phyloP scores from a whole-genome alignment of 2,329 filamentous ascomycete genomes.

The Diplocarpon rosae region DNA sequence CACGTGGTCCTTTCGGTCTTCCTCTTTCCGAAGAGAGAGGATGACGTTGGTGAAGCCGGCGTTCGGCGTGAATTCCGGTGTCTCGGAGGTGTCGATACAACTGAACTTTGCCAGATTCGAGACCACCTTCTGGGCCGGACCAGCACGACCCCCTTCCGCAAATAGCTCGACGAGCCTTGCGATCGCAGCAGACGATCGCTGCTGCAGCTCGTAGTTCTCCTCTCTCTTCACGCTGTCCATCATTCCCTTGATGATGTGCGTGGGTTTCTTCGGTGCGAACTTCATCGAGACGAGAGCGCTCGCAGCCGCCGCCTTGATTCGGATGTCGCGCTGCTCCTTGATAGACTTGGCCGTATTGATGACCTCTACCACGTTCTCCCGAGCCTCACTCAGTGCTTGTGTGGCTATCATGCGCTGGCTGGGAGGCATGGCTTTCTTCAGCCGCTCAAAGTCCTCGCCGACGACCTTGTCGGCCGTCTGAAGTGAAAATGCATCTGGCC shows the following conservation, averaged over 20 bases:
- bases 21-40: conserved; percentile 90
- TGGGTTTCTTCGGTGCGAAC: conserved; percentile 84
- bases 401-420: conserved; percentile 77
- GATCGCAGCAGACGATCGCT: conserved; percentile 74
- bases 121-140: conserved; percentile 90
- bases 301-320: conserved; percentile 77
- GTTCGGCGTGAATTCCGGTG: conserved; percentile 85
- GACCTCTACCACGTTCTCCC: conserved; percentile 54
- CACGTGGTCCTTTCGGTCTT: conserved; percentile 84
- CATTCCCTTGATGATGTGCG: conserved; percentile 83
- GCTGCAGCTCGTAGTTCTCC: conserved; percentile 80
- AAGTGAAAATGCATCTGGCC: conserved; percentile 85
- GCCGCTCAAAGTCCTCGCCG: conserved; percentile 70
- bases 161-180: conserved; percentile 80
- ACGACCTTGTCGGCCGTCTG: conserved; percentile 80
- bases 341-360: conserved; percentile 70
- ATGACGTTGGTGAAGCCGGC: conserved; percentile 69
- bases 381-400: conserved; percentile 68
- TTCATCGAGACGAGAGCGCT: conserved; percentile 82
- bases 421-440: conserved; percentile 82
- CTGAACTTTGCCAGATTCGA: conserved; percentile 95
- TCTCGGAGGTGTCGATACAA: conserved; percentile 94
- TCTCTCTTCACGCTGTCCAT: conserved; percentile 98
- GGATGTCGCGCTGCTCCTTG: conserved; percentile 73
- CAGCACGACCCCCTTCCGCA: conserved; percentile 65